Conservation (phyloP, 768 basidiomycete species). For the Glaciozyma antarctica region DNA sequence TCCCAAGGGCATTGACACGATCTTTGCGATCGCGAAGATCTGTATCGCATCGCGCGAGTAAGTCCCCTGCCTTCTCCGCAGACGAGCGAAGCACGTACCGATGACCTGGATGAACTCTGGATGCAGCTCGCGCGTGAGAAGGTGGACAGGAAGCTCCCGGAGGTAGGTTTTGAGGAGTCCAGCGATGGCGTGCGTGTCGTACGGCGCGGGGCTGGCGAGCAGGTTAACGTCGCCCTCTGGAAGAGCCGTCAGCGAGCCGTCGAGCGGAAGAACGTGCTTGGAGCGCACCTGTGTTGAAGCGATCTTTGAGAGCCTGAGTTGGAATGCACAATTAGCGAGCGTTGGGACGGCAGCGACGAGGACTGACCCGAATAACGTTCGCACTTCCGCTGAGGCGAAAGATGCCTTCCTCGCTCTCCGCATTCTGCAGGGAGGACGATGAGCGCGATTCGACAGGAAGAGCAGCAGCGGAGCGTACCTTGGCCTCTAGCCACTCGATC, state of each 20-base stretch:
- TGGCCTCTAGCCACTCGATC: conserved; percentile 87
- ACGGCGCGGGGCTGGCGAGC: conserved; percentile 75
- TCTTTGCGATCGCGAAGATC: conserved; percentile 84
- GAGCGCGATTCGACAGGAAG: neutral
- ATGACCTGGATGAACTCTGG: conserved; percentile 83
- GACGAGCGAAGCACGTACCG: conserved; percentile 50
- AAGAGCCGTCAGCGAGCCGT: neutral
- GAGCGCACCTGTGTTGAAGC: conserved; percentile 73
- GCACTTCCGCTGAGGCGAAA: conserved; percentile 55
- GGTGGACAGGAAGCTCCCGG: conserved; percentile 83
- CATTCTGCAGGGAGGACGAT: conserved; percentile 44
- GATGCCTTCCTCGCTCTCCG: conserved; percentile 94
- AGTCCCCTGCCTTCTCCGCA: neutral
- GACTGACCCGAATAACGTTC: conserved; percentile 28
- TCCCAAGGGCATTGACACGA: conserved; percentile 73
- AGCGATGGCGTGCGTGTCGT: conserved; percentile 96
- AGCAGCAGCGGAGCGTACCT: conserved; percentile 36
- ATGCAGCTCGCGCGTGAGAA: conserved; percentile 86
- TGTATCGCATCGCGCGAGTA: conserved; percentile 37
- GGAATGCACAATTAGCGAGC: neutral
- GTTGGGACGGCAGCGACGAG: conserved; percentile 35
- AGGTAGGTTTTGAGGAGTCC: conserved; percentile 82
- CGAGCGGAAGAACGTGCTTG: neutral
- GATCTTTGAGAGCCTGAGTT: conserved; percentile 78
- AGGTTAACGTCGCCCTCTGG: conserved; percentile 94